Evolutionary conservation across 2,329 filamentous ascomycete genomes (phyloP).

Genomic region (Blastomyces emzantsi): DNA sequence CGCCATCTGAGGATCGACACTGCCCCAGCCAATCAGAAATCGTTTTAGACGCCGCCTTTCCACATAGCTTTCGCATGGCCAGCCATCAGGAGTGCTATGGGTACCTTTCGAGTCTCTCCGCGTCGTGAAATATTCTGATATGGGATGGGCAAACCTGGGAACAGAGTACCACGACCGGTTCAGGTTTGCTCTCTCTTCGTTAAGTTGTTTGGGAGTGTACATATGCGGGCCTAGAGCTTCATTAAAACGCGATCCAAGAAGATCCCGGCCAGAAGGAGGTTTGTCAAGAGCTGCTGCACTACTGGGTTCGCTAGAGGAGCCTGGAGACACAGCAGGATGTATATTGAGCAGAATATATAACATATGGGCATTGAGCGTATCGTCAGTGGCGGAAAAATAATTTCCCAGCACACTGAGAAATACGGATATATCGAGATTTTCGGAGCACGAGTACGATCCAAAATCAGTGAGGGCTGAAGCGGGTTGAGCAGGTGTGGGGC

Average conservation of each 20-base stretch:
- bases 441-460: slow-evolving; percentile 49
- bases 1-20: slow-evolving; percentile 48
- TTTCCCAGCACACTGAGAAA: slow-evolving; percentile 44
- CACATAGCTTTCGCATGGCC: slow-evolving; percentile 53
- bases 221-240: slow-evolving; percentile 42
- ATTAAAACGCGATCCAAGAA: slow-evolving; percentile 43
- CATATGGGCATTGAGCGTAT: slow-evolving; percentile 47
- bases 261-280: slow-evolving; percentile 38
- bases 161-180: slow-evolving; percentile 50
- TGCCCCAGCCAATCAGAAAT: slow-evolving; percentile 48
- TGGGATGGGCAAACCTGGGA: slow-evolving; percentile 36
- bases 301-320: slow-evolving; percentile 36
- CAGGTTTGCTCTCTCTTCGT: slow-evolving; percentile 46
- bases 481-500: not conserved
- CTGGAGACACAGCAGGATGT: slow-evolving; percentile 44
- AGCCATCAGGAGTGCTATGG: slow-evolving; percentile 49
- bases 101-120: slow-evolving; percentile 28
- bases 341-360: slow-evolving; percentile 50
- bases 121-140: slow-evolving; percentile 45
- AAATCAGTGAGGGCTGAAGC: slow-evolving; percentile 36
- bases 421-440: slow-evolving; percentile 42
- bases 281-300: slow-evolving; percentile 31
- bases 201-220: slow-evolving; percentile 46
- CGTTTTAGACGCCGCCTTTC: slow-evolving; percentile 47
- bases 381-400: slow-evolving; percentile 46